phyloP scores from a whole-genome alignment of 257 asterid genomes.

The Prunella vulgaris region DNA sequence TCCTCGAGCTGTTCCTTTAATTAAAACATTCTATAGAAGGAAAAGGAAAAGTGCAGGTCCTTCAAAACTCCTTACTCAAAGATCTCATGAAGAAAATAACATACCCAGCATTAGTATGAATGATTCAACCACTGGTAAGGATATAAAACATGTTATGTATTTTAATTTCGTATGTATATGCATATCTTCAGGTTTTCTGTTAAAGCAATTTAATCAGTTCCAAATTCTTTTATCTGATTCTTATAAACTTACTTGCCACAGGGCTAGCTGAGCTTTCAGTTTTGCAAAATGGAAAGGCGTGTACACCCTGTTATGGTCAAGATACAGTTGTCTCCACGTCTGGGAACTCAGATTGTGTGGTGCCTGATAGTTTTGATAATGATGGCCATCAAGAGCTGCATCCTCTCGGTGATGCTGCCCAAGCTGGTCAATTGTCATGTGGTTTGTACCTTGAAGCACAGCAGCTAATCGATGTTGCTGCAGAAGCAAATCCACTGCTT shows the following conservation, averaged over 20 bases:
- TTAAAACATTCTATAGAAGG: constrained; percentile 72
- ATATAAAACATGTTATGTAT: constrained; percentile 10
- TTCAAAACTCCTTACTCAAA: constrained; percentile 18
- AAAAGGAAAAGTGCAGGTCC: constrained; percentile 45
- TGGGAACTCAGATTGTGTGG: constrained; percentile 36
- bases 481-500: constrained; percentile 30
- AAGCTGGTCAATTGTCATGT: constrained; percentile 24
- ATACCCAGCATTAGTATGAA: constrained; percentile 15
- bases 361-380: constrained; percentile 71
- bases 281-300: constrained; percentile 19
- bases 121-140: constrained; percentile 46
- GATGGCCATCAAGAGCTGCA: constrained; percentile 38
- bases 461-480: constrained; percentile 25
- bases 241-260: constrained; percentile 33
- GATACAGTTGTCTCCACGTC: constrained; percentile 34
- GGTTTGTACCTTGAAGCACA: constrained; percentile 19
- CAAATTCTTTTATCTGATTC: not conserved
- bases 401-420: constrained; percentile 29
- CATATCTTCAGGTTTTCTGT: constrained; percentile 1
- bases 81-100: constrained; percentile 35
- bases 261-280: constrained; percentile 32
- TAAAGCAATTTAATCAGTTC: constrained; percentile 10
- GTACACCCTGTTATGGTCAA: constrained; percentile 20
- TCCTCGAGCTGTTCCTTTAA: constrained; percentile 82
- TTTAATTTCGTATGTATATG: constrained; percentile 12